These are phyloP conservation scores for Blastobotrys ciferrii DNA, from an alignment of 1,139 yeast species.

Conservation along the genomic window DNA sequence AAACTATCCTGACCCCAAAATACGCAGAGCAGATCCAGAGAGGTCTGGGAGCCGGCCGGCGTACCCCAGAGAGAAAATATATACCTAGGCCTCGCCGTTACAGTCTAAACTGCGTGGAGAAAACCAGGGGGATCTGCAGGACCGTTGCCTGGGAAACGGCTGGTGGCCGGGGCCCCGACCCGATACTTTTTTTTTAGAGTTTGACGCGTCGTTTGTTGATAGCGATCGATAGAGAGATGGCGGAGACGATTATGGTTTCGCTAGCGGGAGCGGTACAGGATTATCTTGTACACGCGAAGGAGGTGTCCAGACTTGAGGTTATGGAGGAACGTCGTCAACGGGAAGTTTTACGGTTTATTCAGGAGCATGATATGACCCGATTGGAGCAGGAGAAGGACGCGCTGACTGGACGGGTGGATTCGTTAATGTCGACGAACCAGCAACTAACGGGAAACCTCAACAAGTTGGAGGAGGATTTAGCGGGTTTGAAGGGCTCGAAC, in stretches of 20 bases:
- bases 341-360: slow-evolving; percentile 8
- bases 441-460: slow-evolving; percentile 1
- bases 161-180: neutral
- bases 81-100: no score
- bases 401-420: neutral
- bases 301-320: slow-evolving; percentile 2
- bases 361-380: slow-evolving; percentile 7
- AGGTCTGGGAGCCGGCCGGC: no score
- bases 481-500: neutral
- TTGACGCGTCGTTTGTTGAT: neutral
- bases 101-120: no score
- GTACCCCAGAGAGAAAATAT: no score
- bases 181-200: neutral
- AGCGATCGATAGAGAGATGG: slow-evolving; percentile 18
- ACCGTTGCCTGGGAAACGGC: neutral
- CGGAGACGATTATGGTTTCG: slow-evolving; percentile 4
- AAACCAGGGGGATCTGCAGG: neutral
- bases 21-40: no score
- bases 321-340: slow-evolving; percentile 10
- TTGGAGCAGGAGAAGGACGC: slow-evolving; percentile 5
- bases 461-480: neutral
- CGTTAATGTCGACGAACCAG: slow-evolving; percentile 2
- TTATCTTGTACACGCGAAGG: neutral
- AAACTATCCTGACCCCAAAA: no score
- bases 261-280: neutral